Evolutionary conservation across 2,329 filamentous ascomycete species (phyloP), one percentile per base, ranked within the genome.

Genomic region (Amesomyces nigricolor): DNA sequence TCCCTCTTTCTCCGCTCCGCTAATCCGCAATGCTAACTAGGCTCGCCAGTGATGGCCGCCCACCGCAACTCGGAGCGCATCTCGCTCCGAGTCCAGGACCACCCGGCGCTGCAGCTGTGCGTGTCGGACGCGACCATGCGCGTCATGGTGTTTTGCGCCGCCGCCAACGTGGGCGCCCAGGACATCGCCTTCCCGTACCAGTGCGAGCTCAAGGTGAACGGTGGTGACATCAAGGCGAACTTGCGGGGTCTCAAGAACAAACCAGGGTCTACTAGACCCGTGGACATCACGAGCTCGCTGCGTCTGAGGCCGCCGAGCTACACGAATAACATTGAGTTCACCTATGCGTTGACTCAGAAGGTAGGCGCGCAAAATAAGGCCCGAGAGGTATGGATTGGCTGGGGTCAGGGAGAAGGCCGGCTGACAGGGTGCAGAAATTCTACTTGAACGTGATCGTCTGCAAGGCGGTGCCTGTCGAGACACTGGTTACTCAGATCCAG

Each of bases 181-280:
- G 90, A 97, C 59, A 85, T 99, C 52, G 76, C 89, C 0, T 99
- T 99, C 62, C 94, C 94, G 1, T 85, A 92, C 64, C 91, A 96
- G 72, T 88, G 94, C 32, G 94, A 99, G 68, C 79, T 99, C 55
- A 92, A 91, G 68, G 83, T 96, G 54, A 99, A 99, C 64, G 80
- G 84, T 9, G 87, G 87, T 35, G 90, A 96, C 55, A 80, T 96
- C 62, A 94, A 92, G 70, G 87, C 88, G n/a, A 99, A 97, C 68
- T 79, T 95, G 62, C 88, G 94, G 63, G 94, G 94, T 4, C 73
- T 99, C 59, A 99, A 99, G 73, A 96, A 96, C 70, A 95, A 94
- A 70, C 89, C 92, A 6, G 94, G 94, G 19, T 95, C 94, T 44
- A 99, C 94, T 40, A 85, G 90, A 65, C 94, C 94, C 7, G 91